Conservation (phyloP, 2,329 filamentous ascomycete genomes). For the Cadophora luteo-olivacea region DNA sequence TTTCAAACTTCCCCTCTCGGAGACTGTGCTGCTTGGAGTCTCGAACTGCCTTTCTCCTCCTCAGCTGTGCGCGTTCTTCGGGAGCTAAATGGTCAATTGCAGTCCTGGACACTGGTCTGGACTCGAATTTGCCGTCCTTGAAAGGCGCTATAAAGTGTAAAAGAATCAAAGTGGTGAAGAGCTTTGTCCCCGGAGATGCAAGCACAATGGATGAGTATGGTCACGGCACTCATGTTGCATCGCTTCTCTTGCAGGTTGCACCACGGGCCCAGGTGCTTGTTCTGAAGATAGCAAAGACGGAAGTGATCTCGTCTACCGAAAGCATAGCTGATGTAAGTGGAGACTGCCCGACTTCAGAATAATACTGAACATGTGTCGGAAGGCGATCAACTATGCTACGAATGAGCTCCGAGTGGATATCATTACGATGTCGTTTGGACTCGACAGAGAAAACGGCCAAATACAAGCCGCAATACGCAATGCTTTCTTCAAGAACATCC, state of each 20-base stretch:
- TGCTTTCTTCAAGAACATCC: conserved; percentile 20
- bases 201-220: conserved; percentile 37
- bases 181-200: conserved; percentile 19
- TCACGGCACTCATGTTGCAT: conserved; percentile 44
- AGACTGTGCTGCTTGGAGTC: too few relatives aligned
- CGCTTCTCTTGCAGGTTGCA: conserved; percentile 41
- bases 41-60: too few relatives aligned
- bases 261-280: conserved; percentile 43
- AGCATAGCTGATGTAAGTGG: conserved; percentile 26
- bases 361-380: background rate
- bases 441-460: conserved; percentile 7
- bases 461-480: conserved; percentile 24
- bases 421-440: conserved; percentile 36
- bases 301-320: conserved; percentile 21
- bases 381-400: conserved; percentile 36
- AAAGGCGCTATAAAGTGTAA: background rate
- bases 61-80: too few relatives aligned
- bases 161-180: conserved; percentile 19
- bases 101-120: conserved; percentile 28
- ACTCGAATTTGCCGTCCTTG: too few relatives aligned
- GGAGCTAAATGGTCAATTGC: too few relatives aligned
- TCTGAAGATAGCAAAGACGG: conserved; percentile 36
- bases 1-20: too few relatives aligned
- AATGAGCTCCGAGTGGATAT: conserved; percentile 37
- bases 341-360: background rate